Evolutionary conservation across 2,329 filamentous ascomycete species (phyloP).

Genomic region (Trichophyton rubrum): DNA sequence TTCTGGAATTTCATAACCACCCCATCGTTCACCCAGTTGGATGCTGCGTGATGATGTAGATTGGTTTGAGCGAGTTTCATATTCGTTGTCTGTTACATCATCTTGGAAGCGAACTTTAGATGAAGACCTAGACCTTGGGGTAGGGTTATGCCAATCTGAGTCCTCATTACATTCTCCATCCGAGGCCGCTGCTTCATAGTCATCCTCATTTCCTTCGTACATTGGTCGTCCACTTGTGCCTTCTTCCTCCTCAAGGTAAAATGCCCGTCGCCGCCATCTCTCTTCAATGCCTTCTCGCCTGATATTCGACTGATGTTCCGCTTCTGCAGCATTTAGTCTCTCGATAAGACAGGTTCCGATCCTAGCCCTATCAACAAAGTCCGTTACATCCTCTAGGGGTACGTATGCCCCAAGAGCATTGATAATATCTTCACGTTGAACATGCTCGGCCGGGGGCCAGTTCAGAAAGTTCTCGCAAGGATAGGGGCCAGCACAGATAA

Average conservation of each 20-base stretch:
- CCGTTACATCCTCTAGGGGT: slow-evolving; percentile 31
- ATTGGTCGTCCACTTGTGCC: slow-evolving; percentile 52
- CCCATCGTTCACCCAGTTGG: slow-evolving; percentile 56
- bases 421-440: slow-evolving; percentile 31
- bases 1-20: slow-evolving; percentile 64
- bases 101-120: slow-evolving; percentile 70
- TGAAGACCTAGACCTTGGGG: slow-evolving; percentile 55
- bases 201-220: slow-evolving; percentile 38
- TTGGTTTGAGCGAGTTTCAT: slow-evolving; percentile 57
- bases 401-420: slow-evolving; percentile 32
- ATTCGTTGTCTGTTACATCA: slow-evolving; percentile 51
- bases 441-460: slow-evolving; percentile 31
- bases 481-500: slow-evolving; percentile 10
- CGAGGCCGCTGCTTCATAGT: slow-evolving; percentile 47
- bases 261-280: slow-evolving; percentile 63
- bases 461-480: slow-evolving; percentile 20
- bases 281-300: slow-evolving; percentile 45
- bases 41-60: slow-evolving; percentile 61
- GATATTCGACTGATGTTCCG: slow-evolving; percentile 26
- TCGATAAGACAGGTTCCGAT: slow-evolving; percentile 27
- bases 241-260: slow-evolving; percentile 79
- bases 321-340: slow-evolving; percentile 24
- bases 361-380: slow-evolving; percentile 30
- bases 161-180: slow-evolving; percentile 19
- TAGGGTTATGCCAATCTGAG: slow-evolving; percentile 27